A percentile compares a stretch with the other conserved stretches of the same genome.
phyloP scores from a whole-genome alignment of 75 land plant genomes.

The Sequoiadendron giganteum region DNA sequence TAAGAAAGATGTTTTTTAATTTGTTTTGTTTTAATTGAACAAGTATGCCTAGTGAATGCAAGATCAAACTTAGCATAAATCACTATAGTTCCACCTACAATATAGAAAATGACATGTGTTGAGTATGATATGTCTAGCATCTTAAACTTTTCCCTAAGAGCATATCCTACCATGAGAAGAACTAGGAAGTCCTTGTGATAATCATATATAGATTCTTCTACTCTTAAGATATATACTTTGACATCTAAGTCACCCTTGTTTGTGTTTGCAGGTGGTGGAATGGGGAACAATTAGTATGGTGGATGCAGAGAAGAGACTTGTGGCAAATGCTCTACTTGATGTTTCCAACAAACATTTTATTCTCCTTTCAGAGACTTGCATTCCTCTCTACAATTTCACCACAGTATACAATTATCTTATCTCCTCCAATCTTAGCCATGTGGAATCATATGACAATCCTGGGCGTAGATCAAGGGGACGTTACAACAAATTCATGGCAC shows the following conservation, averaged over 20 bases:
- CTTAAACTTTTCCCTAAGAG: not conserved
- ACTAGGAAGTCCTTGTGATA: not conserved
- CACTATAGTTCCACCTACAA: too few relatives aligned
- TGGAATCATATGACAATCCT: constrained; percentile 47
- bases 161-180: not conserved
- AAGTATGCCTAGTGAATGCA: too few relatives aligned
- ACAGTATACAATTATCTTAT: constrained; percentile 46
- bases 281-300: constrained; percentile 49
- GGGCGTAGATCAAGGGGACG: constrained; percentile 49
- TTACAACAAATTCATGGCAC: constrained; percentile 50
- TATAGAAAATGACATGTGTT: too few relatives aligned
- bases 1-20: too few relatives aligned
- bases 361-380: constrained; percentile 67
- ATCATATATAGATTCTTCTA: not conserved
- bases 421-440: constrained; percentile 40
- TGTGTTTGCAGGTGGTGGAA: constrained; percentile 26
- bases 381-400: constrained; percentile 50
- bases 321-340: constrained; percentile 63
- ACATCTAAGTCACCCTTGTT: not conserved
- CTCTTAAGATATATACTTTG: not conserved
- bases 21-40: too few relatives aligned
- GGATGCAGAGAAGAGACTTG: constrained; percentile 54
- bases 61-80: too few relatives aligned
- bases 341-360: constrained; percentile 52
- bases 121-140: too few relatives aligned